Conservation (phyloP, 495 filamentous ascomycete species). For the Trichoderma reesei region DNA sequence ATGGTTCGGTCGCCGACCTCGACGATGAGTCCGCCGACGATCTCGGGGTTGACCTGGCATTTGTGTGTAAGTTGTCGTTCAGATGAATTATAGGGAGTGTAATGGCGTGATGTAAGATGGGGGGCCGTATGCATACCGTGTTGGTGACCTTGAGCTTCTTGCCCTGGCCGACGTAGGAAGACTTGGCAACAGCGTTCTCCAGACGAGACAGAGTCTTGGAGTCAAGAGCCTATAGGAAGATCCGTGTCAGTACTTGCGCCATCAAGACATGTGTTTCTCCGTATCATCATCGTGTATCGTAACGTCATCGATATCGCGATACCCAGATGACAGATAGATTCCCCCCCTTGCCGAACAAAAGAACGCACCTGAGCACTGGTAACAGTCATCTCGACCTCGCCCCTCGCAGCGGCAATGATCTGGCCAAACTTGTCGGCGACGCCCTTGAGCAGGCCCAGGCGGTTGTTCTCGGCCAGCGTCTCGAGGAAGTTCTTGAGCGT, state of each 20-base stretch:
- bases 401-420: conserved; percentile 79
- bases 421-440: conserved; percentile 79
- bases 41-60: conserved; percentile 77
- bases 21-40: conserved; percentile 86
- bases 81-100: too few relatives aligned
- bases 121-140: conserved; percentile 47
- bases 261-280: not conserved
- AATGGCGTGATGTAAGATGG: not conserved
- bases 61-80: conserved; percentile 12
- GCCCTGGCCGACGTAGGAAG: conserved; percentile 74
- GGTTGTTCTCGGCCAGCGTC: conserved; percentile 91
- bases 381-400: conserved; percentile 86
- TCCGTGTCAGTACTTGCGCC: conserved; percentile 1
- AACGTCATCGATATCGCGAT: not conserved
- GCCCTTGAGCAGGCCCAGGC: conserved; percentile 67
- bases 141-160: conserved; percentile 96
- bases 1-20: conserved; percentile 97
- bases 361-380: conserved; percentile 78
- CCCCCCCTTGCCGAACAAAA: too few relatives aligned
- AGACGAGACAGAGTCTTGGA: conserved; percentile 72
- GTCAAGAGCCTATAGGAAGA: conserved; percentile 63
- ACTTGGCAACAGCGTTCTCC: conserved; percentile 82
- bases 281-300: not conserved
- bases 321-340: too few relatives aligned
- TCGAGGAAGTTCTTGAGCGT: conserved; percentile 88